Percentiles rank a stretch among this genome's conserved stretches.
phyloP scores from a whole-genome alignment of 2,329 filamentous ascomycete genomes.

The Ceratocystiopsis sp. region DNA sequence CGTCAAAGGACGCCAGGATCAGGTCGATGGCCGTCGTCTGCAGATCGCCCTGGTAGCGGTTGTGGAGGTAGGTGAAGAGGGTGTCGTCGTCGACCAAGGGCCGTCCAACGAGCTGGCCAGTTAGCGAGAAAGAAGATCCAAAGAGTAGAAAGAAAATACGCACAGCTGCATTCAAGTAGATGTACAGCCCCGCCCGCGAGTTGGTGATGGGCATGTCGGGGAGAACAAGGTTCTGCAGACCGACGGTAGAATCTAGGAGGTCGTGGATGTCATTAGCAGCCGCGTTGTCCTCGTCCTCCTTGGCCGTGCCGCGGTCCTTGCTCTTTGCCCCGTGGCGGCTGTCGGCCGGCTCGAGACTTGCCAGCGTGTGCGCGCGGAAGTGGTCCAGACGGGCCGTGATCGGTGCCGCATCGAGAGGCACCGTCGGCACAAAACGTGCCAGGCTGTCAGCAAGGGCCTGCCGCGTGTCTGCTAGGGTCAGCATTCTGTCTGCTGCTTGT shows the following conservation, averaged over 20 bases:
- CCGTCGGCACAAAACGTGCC: conserved; percentile 34
- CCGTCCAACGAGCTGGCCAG: conserved; percentile 55
- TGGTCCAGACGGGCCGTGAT: conserved; percentile 36
- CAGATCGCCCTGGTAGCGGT: conserved; percentile 63
- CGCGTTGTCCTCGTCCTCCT: conserved; percentile 26
- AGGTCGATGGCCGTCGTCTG: conserved; percentile 66
- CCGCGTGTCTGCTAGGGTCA: conserved; percentile 21
- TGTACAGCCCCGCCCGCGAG: conserved; percentile 66
- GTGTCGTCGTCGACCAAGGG: conserved; percentile 68
- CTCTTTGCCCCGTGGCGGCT: conserved; percentile 17
- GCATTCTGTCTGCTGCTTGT: background rate
- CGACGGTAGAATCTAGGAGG: conserved; percentile 38
- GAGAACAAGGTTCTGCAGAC: conserved; percentile 35
- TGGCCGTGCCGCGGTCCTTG: background rate
- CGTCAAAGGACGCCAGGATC: conserved; percentile 75
- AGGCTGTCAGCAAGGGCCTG: conserved; percentile 33
- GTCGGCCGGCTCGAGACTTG: conserved; percentile 34
- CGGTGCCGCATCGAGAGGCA: conserved; percentile 38
- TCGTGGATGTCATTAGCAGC: conserved; percentile 32
- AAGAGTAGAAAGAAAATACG: conserved; percentile 13
- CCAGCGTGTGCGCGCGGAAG: conserved; percentile 40
- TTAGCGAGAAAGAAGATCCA: background rate
- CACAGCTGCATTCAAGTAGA: conserved; percentile 71
- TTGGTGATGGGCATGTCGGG: conserved; percentile 54
- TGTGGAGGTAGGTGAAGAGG: conserved; percentile 65